phyloP scores from a whole-genome alignment of 306 rosid species.

The Boehmeria nivea region DNA sequence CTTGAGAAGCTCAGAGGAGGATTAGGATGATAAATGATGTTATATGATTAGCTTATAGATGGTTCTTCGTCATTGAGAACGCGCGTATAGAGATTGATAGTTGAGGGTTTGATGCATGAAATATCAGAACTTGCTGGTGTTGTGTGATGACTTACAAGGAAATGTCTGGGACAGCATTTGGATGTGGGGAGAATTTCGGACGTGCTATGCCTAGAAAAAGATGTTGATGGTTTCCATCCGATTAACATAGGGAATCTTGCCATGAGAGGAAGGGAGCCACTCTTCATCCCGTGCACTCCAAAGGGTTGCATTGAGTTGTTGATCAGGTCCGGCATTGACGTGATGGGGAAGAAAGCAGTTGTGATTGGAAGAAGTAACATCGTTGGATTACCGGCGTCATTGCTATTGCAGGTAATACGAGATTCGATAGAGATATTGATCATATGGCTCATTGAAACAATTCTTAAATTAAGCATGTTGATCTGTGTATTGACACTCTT shows the following conservation, averaged over 20 bases:
- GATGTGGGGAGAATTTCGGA: constrained; percentile 58
- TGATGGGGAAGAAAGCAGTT: constrained; percentile 70
- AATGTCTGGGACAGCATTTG: constrained; percentile 70
- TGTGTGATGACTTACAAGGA: constrained; percentile 39
- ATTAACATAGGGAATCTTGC: constrained; percentile 79
- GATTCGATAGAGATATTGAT: no score
- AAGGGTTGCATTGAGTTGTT: constrained; percentile 84
- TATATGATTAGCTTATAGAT: no score
- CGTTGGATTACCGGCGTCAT: constrained; percentile 79
- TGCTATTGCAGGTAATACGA: constrained; percentile 68
- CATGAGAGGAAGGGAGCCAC: constrained; percentile 79
- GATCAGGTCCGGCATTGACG: constrained; percentile 75
- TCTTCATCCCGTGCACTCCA: constrained; percentile 87
- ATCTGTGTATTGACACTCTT: constrained; percentile 3
- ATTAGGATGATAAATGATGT: no score
- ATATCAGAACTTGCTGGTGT: constrained; percentile 30
- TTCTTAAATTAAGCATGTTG: no score
- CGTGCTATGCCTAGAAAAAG: constrained; percentile 60
- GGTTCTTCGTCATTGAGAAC: no score
- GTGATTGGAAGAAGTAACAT: constrained; percentile 92
- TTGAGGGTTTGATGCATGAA: constrained; percentile 25
- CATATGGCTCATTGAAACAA: no score
- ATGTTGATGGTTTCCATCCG: constrained; percentile 93
- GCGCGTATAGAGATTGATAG: no score
- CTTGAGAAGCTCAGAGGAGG: no score